A percentile compares a stretch with the other conserved stretches of the same genome.
Conservation (phyloP, 2,329 filamentous ascomycete species). For the Venturia aucupariae region DNA sequence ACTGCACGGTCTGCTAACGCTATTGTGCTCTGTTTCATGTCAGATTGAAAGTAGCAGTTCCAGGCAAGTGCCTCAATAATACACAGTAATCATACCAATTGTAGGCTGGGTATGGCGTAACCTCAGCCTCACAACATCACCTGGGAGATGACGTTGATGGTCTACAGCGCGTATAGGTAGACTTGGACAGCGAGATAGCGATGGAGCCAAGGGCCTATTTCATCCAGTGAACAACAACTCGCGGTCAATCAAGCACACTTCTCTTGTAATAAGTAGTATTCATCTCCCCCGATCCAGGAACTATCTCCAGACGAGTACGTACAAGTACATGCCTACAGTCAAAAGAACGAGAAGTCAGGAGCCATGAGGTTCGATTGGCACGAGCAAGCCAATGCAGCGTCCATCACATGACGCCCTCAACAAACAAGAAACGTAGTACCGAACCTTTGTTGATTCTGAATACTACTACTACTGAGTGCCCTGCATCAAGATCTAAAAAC, state of each 20-base stretch:
- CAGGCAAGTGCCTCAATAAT: neutral
- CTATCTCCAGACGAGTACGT: neutral
- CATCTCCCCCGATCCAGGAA: neutral
- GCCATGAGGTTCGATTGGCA: neutral
- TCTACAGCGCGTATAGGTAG: neutral
- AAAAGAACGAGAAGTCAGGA: neutral
- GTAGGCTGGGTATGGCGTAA: neutral
- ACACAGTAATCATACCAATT: no score
- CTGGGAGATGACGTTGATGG: neutral
- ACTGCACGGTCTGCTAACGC: neutral
- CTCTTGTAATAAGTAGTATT: neutral
- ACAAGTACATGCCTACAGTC: neutral
- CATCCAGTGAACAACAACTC: neutral
- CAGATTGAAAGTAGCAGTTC: neutral
- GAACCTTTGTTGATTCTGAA: neutral
- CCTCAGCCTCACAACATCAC: neutral
- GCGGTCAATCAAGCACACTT: neutral
- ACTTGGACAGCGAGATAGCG: no score
- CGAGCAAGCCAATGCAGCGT: neutral
- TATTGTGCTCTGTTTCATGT: neutral
- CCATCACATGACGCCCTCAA: neutral
- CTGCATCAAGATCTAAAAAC: conserved; percentile 2
- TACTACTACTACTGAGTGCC: neutral
- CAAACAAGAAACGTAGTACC: neutral
- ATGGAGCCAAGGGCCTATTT: no score